Evolutionary conservation across 345 rosid species (phyloP), one percentile per base, ranked within the genome.

Genomic region (Camelina hispida): DNA sequence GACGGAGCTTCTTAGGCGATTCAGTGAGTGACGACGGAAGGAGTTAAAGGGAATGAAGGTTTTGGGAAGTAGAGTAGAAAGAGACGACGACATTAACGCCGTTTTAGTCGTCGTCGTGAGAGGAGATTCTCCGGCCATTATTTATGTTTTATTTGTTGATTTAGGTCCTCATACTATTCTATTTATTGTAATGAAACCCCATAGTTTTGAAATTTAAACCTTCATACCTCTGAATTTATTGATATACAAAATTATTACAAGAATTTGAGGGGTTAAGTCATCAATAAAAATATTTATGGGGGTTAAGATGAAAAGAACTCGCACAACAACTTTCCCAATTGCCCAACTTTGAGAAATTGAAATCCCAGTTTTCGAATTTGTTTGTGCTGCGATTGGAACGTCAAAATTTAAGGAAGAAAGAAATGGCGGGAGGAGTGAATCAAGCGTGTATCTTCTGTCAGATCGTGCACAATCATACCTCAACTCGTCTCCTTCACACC

Each of bases 391-490:
- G 58, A 42, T 47, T 6, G 25, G 2, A 67, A 10, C 62, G 18
- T n/a, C 12, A 23, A 3, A 38, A 22, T 20, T 5, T 58, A 81
- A 66, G 66, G 46, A 13, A 62, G 69, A 61, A 61, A 37, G 34
- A 57, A 72, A 91, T 89, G 98, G 86, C 87, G 84, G 94, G 82
- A 77, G 94, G 82, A 77, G 85, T 81, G 50, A 50, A 59, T 46
- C 35, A 81, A 8, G 72, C 84, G 2, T 91, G 97, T 62, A 65
- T 94, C 62, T 89, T 94, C 88, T 94, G 97, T 72, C 84, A 84
- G 78, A 91, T 87, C 48, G 84, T 84, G 50, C 81, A 80, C 52
- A 75, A 81, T 60, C 73, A 89, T 15, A 60, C 85, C 25, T 46
- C 70, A 58, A 57, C 91, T n/a, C 54, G 74, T 63, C 85, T 91